Conservation (phyloP, 1,139 yeast genomes). For the Lipomyces yarrowii region DNA sequence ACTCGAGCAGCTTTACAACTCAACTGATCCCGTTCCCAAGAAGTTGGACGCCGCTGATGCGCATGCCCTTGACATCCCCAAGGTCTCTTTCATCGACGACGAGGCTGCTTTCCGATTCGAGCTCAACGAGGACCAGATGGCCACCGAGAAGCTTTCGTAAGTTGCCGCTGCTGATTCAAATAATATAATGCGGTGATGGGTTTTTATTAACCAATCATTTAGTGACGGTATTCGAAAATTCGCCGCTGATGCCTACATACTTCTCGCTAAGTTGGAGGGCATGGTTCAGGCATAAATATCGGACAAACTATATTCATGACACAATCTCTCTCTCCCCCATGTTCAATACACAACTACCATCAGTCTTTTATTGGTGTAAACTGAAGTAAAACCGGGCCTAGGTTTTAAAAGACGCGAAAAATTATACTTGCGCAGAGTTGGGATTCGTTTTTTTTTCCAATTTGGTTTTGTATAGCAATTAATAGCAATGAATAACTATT, state of each 20-base stretch:
- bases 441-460: not conserved
- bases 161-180: not conserved
- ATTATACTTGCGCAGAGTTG: not conserved
- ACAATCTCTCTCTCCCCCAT: not conserved
- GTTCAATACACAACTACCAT: not conserved
- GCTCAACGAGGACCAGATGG: slow-evolving; percentile 96
- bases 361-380: not conserved
- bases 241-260: slow-evolving; percentile 90
- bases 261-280: slow-evolving; percentile 74
- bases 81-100: slow-evolving; percentile 79
- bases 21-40: slow-evolving; percentile 76
- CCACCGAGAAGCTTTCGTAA: slow-evolving; percentile 87
- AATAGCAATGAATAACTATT: not conserved
- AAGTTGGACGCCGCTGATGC: slow-evolving; percentile 66
- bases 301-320: not conserved
- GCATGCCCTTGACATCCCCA: slow-evolving; percentile 58
- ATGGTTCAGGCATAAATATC: slow-evolving; percentile 48
- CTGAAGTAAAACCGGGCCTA: not conserved
- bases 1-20: slow-evolving; percentile 84
- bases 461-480: not conserved
- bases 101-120: slow-evolving; percentile 90
- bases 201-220: not conserved
- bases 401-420: not conserved
- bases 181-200: not conserved
- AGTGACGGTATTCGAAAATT: slow-evolving; percentile 93